Base-by-base conservation (phyloP, 2,329 filamentous ascomycete species). In the Zymoseptoria passerinii region DNA sequence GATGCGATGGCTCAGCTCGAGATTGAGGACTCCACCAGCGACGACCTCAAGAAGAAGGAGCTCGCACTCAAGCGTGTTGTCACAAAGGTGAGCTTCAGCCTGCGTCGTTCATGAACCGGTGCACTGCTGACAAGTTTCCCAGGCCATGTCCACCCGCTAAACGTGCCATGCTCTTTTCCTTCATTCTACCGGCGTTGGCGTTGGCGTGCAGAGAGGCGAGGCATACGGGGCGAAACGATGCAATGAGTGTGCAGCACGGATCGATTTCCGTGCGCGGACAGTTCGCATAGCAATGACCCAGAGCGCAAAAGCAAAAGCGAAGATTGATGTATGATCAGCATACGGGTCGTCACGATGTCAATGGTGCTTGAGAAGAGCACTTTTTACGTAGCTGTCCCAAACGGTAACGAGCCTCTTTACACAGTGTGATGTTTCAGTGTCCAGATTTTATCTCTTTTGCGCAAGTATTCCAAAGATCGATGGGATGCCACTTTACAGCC, bases 21-120 rank as follows among this genome's bases (percentile, higher is more conserved):
- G 86, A 81, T 99, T 73, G 89, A 92, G 78, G 95, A 99, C 69
- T 89, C 90, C 58, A 79, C 81, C 63, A 89, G 91, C 62, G 95
- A 99, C 70, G 94, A 99, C 75, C 83, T 99, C 70, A 97, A 95
- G 90, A 97, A 97, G 90, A 95, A 96, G 87, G 94, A 99, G 84
- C 83, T 99, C 67, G 91, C 91, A 62, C 85, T 99, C 66, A 99
- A 97, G 90, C 85, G 94, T 73, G 85, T 95, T 69, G 92, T 99
- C 71, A 99, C 94, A 79, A 99, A 97, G 88, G 92, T 65, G 49
- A 63, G 63, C 49, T 28, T n/a, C 23, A 13, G n/a, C 3, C 29
- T 50, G 7, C 40, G 48, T 20, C 20, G 4, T 20, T 35, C 8
- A 13, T 50, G 28, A 16, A 2, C 23, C 4, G 23, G 23, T 19